Base-by-base conservation (phyloP, 345 rosid genomes). In the Lepidium sativum region DNA sequence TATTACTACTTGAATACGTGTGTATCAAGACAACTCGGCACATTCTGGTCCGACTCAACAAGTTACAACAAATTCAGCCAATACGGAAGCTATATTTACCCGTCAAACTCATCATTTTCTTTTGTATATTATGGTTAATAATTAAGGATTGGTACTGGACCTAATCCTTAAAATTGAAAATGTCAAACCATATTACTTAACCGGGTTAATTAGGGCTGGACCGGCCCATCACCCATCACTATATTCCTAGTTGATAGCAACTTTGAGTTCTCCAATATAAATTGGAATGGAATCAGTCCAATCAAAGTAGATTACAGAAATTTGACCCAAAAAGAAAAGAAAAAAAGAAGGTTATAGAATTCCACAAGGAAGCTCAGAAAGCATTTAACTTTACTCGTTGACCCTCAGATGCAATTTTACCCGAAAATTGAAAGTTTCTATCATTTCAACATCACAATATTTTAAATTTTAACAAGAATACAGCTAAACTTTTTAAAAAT, bases 351-450 rank as follows among this genome's bases (percentile, higher is more conserved):
- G 25, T 16, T 15, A 37, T 25, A 49, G 39, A 35, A 15, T 44
- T 21, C 10, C 25, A 58, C 12, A 41, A 15, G 50, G 4, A 6
- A 44, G 42, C 21, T 14, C 11, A 2, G 3, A 43, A 17, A 9
- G 6, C 6, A 39, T 34, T 15, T 21, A 11, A 38, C 60, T 17
- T 64, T 17, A 16, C 7, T 32, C 39, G 18, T 54, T 66, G 52
- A 42, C 54, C 34, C 18, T 9, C 0, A 41, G 12, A 32, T 40
- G 49, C 25, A 54, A 53, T 60, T 65, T 65, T 52, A 70, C 61
- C 62, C 14, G 33, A 53, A 42, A 12, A 25, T 34, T 61, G 68
- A 69, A 33, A 53, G 68, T 61, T 66, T 53, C 68, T 61, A 16
- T 54, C 68, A 52, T 44, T 55, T 21, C 71, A 66, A 44, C 54